Evolutionary conservation across 352 stramenopile genomes (phyloP), one percentile per base, ranked within the genome.

Genomic region (Phytophthora colocasiae): DNA sequence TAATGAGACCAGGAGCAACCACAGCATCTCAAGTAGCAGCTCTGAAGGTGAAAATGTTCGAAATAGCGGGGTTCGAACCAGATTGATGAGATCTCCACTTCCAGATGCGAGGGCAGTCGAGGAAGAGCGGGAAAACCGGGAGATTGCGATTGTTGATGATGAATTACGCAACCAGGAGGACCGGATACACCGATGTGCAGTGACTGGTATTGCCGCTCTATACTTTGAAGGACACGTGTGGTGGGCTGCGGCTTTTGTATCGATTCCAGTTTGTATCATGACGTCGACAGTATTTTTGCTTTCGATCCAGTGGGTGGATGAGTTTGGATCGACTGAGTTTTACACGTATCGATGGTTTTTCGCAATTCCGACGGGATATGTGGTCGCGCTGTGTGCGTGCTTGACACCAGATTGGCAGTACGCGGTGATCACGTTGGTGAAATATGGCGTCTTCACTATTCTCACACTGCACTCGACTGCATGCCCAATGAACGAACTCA

Each of bases 401-500:
- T 69, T 82, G 40, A 66, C 73, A 22, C 79, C 79, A 22, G 71
- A 85, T 34, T 82, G 73, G 73, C 54, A 70, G 17, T 81, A 85
- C 55, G 71, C 73, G 2, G 49, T 77, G 34, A 76, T 87, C 54
- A 61, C 78, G 24, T 57, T 81, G 14, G 27, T 73, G 11, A 68
- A 83, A 49, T 78, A 80, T 34, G 43, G 68, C 8, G 63, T 81
- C 4, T 87, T 87, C 47, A 80, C 73, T 5, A 59, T 78, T 43
- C 67, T 87, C 48, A 85, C 78, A 10, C 66, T 81, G 50, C 75
- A 85, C 49, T 85, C 74, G 6, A 84, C 69, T 11, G 66, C 75
- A 8, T 90, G 81, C 52, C 69, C 74, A 6, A 83, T 81, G 66
- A 89, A 87, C 58, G 51, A 84, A 19, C 66, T 83, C 34, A 62